Percentiles rank a stretch among this genome's conserved stretches.
These are phyloP conservation scores for Pyrenula aspistea DNA, from an alignment of 495 filamentous ascomycete species.

Conservation along the genomic window DNA sequence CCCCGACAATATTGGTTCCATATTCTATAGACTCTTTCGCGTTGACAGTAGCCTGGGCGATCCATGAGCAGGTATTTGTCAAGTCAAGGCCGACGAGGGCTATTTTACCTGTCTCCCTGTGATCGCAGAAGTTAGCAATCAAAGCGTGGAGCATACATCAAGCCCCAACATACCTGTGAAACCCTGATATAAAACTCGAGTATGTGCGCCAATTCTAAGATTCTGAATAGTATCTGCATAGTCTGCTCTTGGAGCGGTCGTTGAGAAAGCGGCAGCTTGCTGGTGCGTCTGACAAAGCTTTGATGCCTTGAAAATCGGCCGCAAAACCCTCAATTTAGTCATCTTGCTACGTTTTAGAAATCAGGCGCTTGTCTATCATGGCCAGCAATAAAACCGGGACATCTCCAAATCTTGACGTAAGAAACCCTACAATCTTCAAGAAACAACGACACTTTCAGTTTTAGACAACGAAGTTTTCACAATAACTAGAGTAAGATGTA, in stretches of 20 bases:
- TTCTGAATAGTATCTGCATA: conserved; percentile 61
- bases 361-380: no score
- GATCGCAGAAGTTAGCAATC: conserved; percentile 8
- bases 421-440: no score
- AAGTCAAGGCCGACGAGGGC: background rate
- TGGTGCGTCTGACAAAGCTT: background rate
- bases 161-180: conserved; percentile 67
- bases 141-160: no score
- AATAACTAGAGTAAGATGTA: no score
- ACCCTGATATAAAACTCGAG: conserved; percentile 76
- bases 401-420: no score
- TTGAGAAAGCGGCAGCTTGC: conserved; percentile 21
- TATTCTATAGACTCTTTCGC: conserved; percentile 72
- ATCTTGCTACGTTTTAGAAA: no score
- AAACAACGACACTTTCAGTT: no score
- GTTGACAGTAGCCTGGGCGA: conserved; percentile 64
- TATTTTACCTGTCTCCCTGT: conserved; percentile 23
- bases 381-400: no score
- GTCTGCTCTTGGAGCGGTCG: conserved; percentile 15
- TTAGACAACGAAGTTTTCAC: no score
- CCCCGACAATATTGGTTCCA: conserved; percentile 82
- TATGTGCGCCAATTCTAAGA: conserved; percentile 67
- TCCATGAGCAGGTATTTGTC: background rate
- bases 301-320: no score
- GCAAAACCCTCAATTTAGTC: no score